A percentile compares a stretch with the other conserved stretches of the same genome.
phyloP scores from a whole-genome alignment of 2,329 filamentous ascomycete species.

The Biscogniauxia mediterranea region DNA sequence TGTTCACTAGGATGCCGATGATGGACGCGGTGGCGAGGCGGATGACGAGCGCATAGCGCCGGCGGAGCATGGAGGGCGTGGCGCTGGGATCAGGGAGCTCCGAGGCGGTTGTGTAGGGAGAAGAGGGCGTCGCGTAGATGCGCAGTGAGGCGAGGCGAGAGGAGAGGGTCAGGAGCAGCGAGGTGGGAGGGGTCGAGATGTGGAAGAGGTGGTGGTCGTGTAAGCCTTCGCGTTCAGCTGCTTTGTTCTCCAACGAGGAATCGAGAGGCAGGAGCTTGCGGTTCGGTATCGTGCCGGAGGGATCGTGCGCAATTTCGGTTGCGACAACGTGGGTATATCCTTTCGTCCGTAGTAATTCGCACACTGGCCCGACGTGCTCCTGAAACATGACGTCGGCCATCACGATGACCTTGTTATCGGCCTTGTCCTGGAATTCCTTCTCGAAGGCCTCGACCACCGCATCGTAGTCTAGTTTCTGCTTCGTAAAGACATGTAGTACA shows the following conservation, averaged over 20 bases:
- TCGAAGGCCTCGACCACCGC: constrained; percentile 61
- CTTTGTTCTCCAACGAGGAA: constrained; percentile 30
- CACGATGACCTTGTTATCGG: constrained; percentile 63
- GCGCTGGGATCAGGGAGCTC: constrained; percentile 38
- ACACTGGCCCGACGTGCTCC: constrained; percentile 65
- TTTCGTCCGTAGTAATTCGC: constrained; percentile 48
- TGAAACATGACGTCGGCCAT: constrained; percentile 90
- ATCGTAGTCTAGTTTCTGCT: constrained; percentile 63
- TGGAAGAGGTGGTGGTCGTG: constrained; percentile 77
- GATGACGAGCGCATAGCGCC: constrained; percentile 85
- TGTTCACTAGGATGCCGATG: constrained; percentile 95
- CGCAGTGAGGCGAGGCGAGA: constrained; percentile 77
- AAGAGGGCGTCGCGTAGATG: constrained; percentile 64
- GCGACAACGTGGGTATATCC: constrained; percentile 72
- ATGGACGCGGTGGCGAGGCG: constrained; percentile 77
- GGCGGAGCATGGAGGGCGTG: constrained; percentile 62
- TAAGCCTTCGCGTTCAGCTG: constrained; percentile 42
- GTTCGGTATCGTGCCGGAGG: constrained; percentile 80
- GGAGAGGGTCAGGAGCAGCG: constrained; percentile 82
- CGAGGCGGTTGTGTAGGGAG: constrained; percentile 47
- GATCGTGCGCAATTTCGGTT: constrained; percentile 74
- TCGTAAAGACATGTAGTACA: constrained; percentile 88
- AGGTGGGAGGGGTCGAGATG: constrained; percentile 74
- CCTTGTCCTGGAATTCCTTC: constrained; percentile 63
- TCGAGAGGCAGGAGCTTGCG: constrained; percentile 54